Evolutionary conservation across 257 asterid genomes (phyloP).

Genomic region (Cruciata laevipes): DNA sequence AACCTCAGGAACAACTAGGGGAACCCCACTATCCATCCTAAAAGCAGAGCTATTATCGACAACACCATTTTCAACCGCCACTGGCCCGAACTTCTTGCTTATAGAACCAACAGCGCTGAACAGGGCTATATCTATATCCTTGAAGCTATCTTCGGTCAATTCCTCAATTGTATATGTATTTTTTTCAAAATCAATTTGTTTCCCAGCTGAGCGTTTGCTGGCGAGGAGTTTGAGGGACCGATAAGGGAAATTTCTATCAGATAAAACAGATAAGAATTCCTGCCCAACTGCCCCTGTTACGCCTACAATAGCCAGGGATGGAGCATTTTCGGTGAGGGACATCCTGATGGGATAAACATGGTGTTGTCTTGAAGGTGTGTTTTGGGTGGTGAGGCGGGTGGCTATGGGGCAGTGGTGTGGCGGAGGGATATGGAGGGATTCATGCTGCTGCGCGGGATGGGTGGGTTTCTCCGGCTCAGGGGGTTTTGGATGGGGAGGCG

Average conservation of each 20-base stretch:
- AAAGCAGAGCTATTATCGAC: slow-evolving; percentile 98
- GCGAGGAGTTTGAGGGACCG: slow-evolving; percentile 86
- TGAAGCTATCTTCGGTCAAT: slow-evolving; percentile 54
- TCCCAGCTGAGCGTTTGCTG: slow-evolving; percentile 80
- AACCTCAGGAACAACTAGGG: slow-evolving; percentile 90
- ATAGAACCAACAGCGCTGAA: slow-evolving; percentile 93
- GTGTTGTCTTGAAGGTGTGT: slow-evolving; percentile 11
- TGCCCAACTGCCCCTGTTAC: slow-evolving; percentile 95
- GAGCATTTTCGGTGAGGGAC: slow-evolving; percentile 81
- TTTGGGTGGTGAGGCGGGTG: too few relatives aligned
- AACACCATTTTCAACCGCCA: slow-evolving; percentile 78
- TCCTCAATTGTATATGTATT: slow-evolving; percentile 50
- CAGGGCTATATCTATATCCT: slow-evolving; percentile 68
- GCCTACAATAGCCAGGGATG: slow-evolving; percentile 87
- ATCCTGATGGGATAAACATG: slow-evolving; percentile 46
- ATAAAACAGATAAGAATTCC: slow-evolving; percentile 80
- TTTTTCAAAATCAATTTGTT: slow-evolving; percentile 38
- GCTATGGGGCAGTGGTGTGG: too few relatives aligned
- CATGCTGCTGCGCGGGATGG: too few relatives aligned
- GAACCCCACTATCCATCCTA: slow-evolving; percentile 81
- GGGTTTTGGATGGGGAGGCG: slow-evolving; percentile 12
- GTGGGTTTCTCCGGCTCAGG: too few relatives aligned
- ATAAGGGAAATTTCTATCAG: slow-evolving; percentile 80
- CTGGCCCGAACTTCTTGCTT: slow-evolving; percentile 77
- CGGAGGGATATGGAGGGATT: too few relatives aligned